Evolutionary conservation across 352 stramenopile genomes (phyloP).

Genomic region (Globisporangium nodosum): DNA sequence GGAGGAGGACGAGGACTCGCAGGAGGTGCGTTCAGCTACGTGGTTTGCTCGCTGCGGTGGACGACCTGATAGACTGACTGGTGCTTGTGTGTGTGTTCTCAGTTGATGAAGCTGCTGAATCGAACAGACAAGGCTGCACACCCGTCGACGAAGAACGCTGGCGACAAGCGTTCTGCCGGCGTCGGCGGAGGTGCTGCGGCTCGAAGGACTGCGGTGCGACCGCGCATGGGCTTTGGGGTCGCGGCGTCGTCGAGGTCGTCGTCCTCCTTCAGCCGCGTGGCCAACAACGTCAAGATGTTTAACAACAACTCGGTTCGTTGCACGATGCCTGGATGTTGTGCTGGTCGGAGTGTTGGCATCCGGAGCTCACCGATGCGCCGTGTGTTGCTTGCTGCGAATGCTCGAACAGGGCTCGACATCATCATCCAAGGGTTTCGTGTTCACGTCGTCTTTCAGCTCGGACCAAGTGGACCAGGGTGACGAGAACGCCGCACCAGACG

Average conservation of each 20-base stretch:
- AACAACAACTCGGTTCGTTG: constrained; percentile 49
- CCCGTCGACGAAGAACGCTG: neutral
- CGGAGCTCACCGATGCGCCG: neutral
- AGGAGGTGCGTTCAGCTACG: constrained; percentile 31
- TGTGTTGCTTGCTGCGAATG: constrained; percentile 2
- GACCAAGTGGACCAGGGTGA: constrained; percentile 34
- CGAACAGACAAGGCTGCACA: constrained; percentile 27
- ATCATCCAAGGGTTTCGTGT: constrained; percentile 68
- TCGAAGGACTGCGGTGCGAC: constrained; percentile 9
- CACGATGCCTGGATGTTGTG: neutral
- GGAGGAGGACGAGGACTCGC: constrained; percentile 77
- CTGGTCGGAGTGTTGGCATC: too few species aligned
- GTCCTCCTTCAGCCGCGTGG: constrained; percentile 65
- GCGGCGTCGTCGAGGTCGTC: constrained; percentile 31
- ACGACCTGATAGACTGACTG: neutral
- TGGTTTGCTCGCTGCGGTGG: too few species aligned
- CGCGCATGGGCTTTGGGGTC: constrained; percentile 47
- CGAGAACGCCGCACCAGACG: constrained; percentile 24
- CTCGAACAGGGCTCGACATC: constrained; percentile 16
- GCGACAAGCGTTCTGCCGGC: neutral
- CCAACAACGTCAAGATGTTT: constrained; percentile 71
- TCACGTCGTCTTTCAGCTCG: constrained; percentile 60
- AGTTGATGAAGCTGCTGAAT: constrained; percentile 58
- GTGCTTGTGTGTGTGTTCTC: neutral
- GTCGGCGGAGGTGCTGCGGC: neutral